Percentiles rank a stretch among this genome's conserved stretches.
Conservation (phyloP, 768 basidiomycete genomes). For the Pulveroboletus sp. region DNA sequence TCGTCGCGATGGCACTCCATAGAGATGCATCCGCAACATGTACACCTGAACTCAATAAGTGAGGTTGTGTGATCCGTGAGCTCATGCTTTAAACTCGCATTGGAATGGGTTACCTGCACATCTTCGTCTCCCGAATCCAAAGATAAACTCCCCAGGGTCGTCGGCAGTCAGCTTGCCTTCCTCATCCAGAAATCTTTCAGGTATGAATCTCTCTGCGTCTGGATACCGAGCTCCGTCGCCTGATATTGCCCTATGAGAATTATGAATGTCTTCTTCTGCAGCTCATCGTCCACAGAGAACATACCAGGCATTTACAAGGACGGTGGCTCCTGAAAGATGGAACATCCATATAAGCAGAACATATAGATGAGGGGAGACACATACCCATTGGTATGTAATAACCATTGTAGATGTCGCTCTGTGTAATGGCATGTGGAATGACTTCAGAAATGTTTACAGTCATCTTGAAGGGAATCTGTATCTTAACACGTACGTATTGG, state of each 20-base stretch:
- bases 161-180: constrained; percentile 12
- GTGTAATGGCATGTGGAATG: constrained; percentile 25
- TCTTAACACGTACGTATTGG: constrained; percentile 3
- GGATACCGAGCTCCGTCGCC: constrained; percentile 12
- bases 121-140: constrained; percentile 7
- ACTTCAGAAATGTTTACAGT: background rate
- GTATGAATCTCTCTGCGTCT: constrained; percentile 6
- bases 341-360: background rate
- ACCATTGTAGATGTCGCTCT: constrained; percentile 40
- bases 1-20: constrained; percentile 7
- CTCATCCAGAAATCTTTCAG: constrained; percentile 11
- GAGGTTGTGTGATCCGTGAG: background rate
- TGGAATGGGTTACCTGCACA: background rate
- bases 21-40: constrained; percentile 7
- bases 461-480: too few species aligned
- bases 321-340: constrained; percentile 3
- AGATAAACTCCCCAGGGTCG: constrained; percentile 4
- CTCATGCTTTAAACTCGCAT: too few species aligned
- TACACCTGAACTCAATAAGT: background rate
- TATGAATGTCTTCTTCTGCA: background rate
- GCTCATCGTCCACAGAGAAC: background rate
- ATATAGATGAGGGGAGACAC: background rate
- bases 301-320: constrained; percentile 8
- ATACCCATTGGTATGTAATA: constrained; percentile 50
- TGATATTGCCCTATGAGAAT: constrained; percentile 5